Evolutionary conservation across 805 yeast genomes (phyloP).

Genomic region (Sugiyamaella boreocaroliniensis): DNA sequence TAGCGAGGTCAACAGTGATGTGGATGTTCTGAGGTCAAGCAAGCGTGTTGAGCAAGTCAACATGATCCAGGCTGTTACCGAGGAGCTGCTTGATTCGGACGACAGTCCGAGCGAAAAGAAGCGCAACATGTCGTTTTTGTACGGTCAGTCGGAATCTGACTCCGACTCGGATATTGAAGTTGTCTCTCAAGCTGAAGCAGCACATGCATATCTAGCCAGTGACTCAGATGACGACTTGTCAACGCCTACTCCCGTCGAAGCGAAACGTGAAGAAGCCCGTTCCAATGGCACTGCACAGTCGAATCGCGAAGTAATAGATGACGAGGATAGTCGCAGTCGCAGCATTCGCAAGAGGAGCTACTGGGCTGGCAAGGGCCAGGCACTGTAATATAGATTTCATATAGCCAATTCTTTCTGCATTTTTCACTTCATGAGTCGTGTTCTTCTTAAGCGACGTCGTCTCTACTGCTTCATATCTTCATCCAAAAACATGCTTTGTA

Average conservation of each 20-base stretch:
- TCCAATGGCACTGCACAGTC: neutral
- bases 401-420: no score
- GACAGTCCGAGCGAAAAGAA: neutral
- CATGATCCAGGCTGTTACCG: neutral
- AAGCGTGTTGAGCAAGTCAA: neutral
- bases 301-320: neutral
- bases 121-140: neutral
- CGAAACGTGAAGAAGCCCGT: no score
- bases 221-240: neutral
- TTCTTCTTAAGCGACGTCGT: no score
- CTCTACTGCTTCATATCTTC: neutral
- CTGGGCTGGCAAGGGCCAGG: slow-evolving; percentile 1
- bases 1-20: neutral
- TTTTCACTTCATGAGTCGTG: no score
- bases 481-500: neutral
- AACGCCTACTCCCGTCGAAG: no score
- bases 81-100: neutral
- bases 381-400: neutral
- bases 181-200: neutral
- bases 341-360: neutral
- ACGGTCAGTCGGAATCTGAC: neutral
- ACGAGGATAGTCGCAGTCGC: neutral
- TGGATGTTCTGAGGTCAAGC: neutral
- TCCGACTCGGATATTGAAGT: neutral
- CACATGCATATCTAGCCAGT: neutral